Percentiles rank a stretch among this genome's conserved stretches.
Conservation (phyloP, 768 basidiomycete species). For the Cyathus striatus region DNA sequence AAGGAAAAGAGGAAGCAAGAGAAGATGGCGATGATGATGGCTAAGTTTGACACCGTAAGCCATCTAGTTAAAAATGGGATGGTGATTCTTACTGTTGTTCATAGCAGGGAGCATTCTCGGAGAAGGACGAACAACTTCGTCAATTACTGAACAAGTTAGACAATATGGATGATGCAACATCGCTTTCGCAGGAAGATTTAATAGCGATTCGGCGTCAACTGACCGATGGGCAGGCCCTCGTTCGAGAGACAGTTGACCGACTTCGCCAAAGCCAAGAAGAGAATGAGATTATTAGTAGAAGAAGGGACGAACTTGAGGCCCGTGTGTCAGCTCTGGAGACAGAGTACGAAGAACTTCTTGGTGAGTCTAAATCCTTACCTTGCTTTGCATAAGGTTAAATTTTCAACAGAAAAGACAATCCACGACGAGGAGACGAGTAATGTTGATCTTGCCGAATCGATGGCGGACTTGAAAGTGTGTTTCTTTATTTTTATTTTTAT, state of each 20-base stretch:
- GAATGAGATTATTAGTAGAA: conserved; percentile 74
- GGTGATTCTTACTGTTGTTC: conserved; percentile 10
- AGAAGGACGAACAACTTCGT: conserved; percentile 92
- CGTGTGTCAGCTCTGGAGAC: conserved; percentile 78
- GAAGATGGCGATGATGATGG: conserved; percentile 99
- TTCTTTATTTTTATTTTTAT: neutral
- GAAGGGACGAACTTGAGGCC: conserved; percentile 84
- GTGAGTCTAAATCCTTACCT: conserved; percentile 37
- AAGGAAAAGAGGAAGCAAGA: conserved; percentile 99
- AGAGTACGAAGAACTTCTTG: conserved; percentile 95
- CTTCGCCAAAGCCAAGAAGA: conserved; percentile 90
- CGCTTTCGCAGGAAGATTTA: conserved; percentile 72
- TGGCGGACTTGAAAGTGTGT: conserved; percentile 84
- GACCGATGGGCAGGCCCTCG: conserved; percentile 78
- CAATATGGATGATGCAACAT: conserved; percentile 62
- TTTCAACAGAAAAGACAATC: conserved; percentile 78
- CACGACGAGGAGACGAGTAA: conserved; percentile 84
- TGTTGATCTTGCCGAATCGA: conserved; percentile 76
- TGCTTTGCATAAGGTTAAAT: conserved; percentile 1
- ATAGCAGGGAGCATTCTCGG: conserved; percentile 90
- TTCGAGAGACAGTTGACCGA: conserved; percentile 87
- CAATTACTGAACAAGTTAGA: conserved; percentile 82
- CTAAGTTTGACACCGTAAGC: conserved; percentile 91
- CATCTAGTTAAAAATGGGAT: neutral
- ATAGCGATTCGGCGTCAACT: conserved; percentile 82